Conservation (phyloP, 208 protist species). For the Trypanosoma avium region DNA sequence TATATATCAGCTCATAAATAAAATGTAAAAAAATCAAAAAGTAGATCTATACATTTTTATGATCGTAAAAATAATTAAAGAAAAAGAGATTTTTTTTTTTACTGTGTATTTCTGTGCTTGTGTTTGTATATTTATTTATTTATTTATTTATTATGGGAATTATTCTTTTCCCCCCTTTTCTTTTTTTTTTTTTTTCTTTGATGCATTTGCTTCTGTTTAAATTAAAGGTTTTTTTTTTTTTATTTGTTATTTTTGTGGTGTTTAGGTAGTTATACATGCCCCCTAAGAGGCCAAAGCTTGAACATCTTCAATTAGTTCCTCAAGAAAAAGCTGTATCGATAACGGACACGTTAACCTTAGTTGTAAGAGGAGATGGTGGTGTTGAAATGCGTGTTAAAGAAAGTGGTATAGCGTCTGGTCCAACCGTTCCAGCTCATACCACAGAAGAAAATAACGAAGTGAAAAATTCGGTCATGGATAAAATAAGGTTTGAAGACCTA, state of each 20-base stretch:
- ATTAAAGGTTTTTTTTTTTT: not conserved
- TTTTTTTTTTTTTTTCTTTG: constrained; percentile 6
- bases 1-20: no score
- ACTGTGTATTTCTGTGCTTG: no score
- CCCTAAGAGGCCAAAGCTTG: constrained; percentile 72
- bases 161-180: no score
- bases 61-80: no score
- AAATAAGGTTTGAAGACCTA: constrained; percentile 87
- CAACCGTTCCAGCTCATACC: constrained; percentile 20
- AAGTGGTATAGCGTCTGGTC: constrained; percentile 62
- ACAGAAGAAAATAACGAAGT: constrained; percentile 14
- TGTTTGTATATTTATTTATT: constrained; percentile 6
- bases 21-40: constrained; percentile 1
- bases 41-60: no score
- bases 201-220: constrained; percentile 2
- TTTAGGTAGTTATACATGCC: constrained; percentile 52
- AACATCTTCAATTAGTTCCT: constrained; percentile 60
- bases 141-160: no score
- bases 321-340: constrained; percentile 81
- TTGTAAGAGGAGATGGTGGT: constrained; percentile 86
- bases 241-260: constrained; percentile 6
- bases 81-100: no score
- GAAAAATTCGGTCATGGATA: constrained; percentile 61
- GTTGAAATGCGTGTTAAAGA: constrained; percentile 88
- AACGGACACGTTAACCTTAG: constrained; percentile 88